phyloP scores from a whole-genome alignment of 179 eudicot genomes.

The Actinidia chinensis region DNA sequence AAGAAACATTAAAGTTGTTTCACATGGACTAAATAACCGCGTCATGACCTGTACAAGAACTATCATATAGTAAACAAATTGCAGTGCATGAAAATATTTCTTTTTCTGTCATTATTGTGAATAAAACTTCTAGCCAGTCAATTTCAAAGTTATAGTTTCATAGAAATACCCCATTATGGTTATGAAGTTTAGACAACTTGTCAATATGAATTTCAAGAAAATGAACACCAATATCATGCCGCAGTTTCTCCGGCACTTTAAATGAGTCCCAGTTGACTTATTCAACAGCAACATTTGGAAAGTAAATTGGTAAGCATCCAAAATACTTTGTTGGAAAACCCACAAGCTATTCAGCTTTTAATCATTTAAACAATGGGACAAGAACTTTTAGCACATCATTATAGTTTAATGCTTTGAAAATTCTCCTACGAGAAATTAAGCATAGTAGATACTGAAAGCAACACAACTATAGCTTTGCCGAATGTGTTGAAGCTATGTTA shows the following conservation, averaged over 20 bases:
- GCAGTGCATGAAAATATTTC: too few relatives aligned
- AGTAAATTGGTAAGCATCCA: background rate
- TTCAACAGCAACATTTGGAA: constrained; percentile 59
- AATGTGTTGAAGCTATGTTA: too few relatives aligned
- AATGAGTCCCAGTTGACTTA: constrained; percentile 85
- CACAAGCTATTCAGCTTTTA: background rate
- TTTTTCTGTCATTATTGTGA: too few relatives aligned
- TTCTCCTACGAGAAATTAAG: background rate
- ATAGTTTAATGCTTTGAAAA: background rate
- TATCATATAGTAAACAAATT: too few relatives aligned
- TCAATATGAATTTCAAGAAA: constrained; percentile 61
- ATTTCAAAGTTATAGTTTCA: too few relatives aligned
- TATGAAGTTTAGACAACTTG: constrained; percentile 75
- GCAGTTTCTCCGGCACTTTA: constrained; percentile 72
- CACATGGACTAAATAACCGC: constrained; percentile 98
- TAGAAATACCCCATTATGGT: constrained; percentile 72
- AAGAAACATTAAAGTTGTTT: constrained; percentile 96
- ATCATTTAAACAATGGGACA: background rate
- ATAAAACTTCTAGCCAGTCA: too few relatives aligned
- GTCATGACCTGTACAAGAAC: constrained; percentile 75
- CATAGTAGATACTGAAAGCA: background rate
- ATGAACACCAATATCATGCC: constrained; percentile 80
- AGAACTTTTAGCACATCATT: background rate
- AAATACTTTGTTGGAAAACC: background rate
- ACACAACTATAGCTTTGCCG: too few relatives aligned